Base-by-base conservation (phyloP, 495 filamentous ascomycete species). In the Cetradonia linearis region DNA sequence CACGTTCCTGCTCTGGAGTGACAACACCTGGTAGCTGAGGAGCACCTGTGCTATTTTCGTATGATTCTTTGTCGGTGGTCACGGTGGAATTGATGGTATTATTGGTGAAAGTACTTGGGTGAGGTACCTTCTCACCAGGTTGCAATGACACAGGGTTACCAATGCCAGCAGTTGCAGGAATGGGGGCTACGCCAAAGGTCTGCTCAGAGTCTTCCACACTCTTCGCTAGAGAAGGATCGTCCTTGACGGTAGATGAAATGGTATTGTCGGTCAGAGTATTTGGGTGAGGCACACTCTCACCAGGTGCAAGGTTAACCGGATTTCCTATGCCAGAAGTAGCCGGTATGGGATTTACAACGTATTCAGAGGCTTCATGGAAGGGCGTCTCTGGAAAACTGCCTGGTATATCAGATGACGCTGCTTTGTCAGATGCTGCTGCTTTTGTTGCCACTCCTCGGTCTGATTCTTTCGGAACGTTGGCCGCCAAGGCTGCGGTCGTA, bases 351-450 rank as follows among this genome's bases (percentile, higher is more conserved):
- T 87, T 83, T 63, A 92, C 81, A 53, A 77, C 78, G 70, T 89
- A 78, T 34, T 78, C 72, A 46, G 82, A 76, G 55, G 73, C 71
- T 65, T 83, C 81, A 61, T 66, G 72, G 44, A 70, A 77, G n/a
- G 90, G 88, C 0, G 88, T 92, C 63, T 86, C 83, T 10, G 89
- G 89, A 70, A 92, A 95, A 28, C 79, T 77, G 42, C 91, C 92
- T 9, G 91, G 92, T 28, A 88, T 58, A 46, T 76, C 75, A 46
- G 66, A 65, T 27, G 64, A 55, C 13, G 56, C 62, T 62, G 70
- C 38, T 67, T 67, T 66, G 25, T 38, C 42, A 25, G 42, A 46
- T 46, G 42, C n/a, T 46, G 42, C 42, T 46, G 42, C 25, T 46
- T 64, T 62, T 59, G 68, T 67, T 31, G 48, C 25, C 31, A 55